Base-by-base conservation (phyloP, 441 rosid genomes). In the Arabidopsis lyrata region DNA sequence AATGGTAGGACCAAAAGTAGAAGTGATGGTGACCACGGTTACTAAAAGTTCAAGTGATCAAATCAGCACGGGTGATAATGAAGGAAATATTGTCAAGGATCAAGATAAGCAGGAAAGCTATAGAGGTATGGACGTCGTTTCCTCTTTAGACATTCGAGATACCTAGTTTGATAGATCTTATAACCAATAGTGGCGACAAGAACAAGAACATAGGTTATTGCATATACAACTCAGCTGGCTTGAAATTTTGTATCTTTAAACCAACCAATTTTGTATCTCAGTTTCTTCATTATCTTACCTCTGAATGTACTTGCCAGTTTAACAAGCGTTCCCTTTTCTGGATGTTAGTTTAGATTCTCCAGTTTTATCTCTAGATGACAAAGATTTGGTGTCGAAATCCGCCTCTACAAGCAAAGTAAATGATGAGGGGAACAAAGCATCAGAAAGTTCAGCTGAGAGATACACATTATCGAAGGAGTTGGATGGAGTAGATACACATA, bases 11-110 rank as follows among this genome's bases (percentile, higher is more conserved):
- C 81, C 82, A 61, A 84, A 79, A 68, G 58, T 52, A 52, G 85
- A 74, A 61, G 83, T 83, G 56, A 79, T 86, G 90, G 87, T 79
- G 49, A 82, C 93, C 44, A 78, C 82, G 69, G 86, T 88, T 38
- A 11, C 83, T 49, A 82, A 83, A 78, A 77, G 82, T 62, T 63
- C 78, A 60, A 49, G 50, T 36, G 76, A 68, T 77, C 74, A 74
- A 55, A 68, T 67, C 36, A 67, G 56, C 44, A 75, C 65, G 35
- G 63, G 20, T 57, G 68, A 47, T 54, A 49, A 74, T 34, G 78
- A 68, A 59, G 82, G 66, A 58, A 58, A 50, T 18, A 22, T 35
- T 65, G 64, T 8, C 4, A 75, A 66, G 71, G 66, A 24, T 35
- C 81, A 76, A 9, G 66, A 80, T 63, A 48, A 24, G 54, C 47